These are phyloP conservation scores for Sanghuangporus sanghuang DNA, from an alignment of 1,284 basidiomycete species.

Conservation along the genomic window DNA sequence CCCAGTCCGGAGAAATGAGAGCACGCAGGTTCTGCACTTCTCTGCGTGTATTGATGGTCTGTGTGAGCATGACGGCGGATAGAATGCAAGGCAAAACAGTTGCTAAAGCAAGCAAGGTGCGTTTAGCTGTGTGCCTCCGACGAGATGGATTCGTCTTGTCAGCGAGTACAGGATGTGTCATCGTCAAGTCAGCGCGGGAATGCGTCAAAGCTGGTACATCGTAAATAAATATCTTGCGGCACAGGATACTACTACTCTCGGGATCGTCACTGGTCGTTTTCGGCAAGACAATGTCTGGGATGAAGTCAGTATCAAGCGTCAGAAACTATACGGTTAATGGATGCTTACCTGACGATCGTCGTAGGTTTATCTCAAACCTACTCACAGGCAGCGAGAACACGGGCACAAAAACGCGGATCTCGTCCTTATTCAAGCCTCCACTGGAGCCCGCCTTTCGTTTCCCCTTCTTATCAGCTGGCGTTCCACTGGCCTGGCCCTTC, in stretches of 20 bases:
- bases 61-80: background rate
- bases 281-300: background rate
- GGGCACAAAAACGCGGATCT: conserved; percentile 49
- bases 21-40: conserved; percentile 7
- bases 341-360: conserved; percentile 44
- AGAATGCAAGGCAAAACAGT: conserved; percentile 7
- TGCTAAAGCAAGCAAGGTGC: background rate
- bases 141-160: background rate
- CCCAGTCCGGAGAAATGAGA: background rate
- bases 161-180: conserved; percentile 5
- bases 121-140: background rate
- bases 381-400: conserved; percentile 63
- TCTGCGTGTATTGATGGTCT: conserved; percentile 5
- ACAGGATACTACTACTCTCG: background rate
- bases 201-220: conserved; percentile 12
- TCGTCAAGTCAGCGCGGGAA: conserved; percentile 10
- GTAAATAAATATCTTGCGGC: conserved; percentile 1
- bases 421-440: conserved; percentile 29
- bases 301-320: background rate
- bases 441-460: conserved; percentile 20
- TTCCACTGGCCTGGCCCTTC: conserved; percentile 48
- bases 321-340: background rate
- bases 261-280: background rate
- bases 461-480: conserved; percentile 21
- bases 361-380: conserved; percentile 55